Evolutionary conservation across 805 yeast genomes (phyloP).

Genomic region (Yarrowia porcina): DNA sequence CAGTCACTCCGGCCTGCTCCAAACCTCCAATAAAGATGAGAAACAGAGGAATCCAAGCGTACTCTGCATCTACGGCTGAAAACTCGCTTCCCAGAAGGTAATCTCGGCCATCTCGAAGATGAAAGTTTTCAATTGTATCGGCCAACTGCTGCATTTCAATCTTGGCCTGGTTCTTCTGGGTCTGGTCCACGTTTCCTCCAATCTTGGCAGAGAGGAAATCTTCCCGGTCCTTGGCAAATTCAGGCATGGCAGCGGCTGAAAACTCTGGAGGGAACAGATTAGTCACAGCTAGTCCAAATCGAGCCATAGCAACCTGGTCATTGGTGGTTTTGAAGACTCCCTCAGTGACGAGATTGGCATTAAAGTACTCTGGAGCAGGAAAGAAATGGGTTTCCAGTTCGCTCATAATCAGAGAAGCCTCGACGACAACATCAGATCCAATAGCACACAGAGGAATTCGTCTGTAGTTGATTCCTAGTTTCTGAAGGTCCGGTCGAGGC

Average conservation of each 20-base stretch:
- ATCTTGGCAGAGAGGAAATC: conserved; percentile 3
- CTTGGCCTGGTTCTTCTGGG: conserved; percentile 10
- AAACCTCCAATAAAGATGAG: conserved; percentile 18
- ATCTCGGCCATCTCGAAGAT: conserved; percentile 15
- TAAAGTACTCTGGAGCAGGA: conserved; percentile 22
- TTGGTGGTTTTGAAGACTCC: conserved; percentile 21
- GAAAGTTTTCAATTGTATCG: conserved; percentile 18
- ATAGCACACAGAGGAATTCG: conserved; percentile 25
- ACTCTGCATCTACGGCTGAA: conserved; percentile 11
- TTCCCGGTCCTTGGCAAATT: conserved; percentile 11
- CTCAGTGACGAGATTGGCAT: not conserved
- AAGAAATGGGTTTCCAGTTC: conserved; percentile 22
- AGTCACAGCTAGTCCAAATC: not conserved
- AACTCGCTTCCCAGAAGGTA: conserved; percentile 8
- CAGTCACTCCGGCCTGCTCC: conserved; percentile 14
- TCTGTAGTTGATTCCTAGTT: conserved; percentile 20
- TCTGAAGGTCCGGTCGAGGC: conserved; percentile 21
- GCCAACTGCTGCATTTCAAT: conserved; percentile 16
- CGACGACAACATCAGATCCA: conserved; percentile 13
- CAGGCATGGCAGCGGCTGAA: not conserved
- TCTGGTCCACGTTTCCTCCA: not conserved
- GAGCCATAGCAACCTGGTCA: conserved; percentile 6
- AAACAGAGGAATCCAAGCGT: conserved; percentile 19
- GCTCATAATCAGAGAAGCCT: conserved; percentile 16
- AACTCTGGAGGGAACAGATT: conserved; percentile 22